Evolutionary conservation across 352 stramenopile genomes (phyloP).

Genomic region (Phytophthora capsici): DNA sequence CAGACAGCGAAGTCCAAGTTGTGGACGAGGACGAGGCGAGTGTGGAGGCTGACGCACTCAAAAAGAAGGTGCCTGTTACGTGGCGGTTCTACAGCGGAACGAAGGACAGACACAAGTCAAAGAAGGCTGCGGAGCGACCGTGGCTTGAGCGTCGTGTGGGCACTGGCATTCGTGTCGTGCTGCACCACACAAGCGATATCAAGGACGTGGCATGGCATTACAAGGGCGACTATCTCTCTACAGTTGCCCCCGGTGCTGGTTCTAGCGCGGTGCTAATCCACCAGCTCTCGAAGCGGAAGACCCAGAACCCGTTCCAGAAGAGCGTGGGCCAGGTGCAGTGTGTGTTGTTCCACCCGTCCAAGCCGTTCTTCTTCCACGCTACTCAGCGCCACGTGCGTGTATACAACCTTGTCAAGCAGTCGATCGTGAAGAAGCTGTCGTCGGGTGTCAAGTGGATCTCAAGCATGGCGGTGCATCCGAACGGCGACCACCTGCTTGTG

Average conservation of each 20-base stretch:
- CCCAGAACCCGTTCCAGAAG: slow-evolving; percentile 97
- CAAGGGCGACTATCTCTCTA: slow-evolving; percentile 99
- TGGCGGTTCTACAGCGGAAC: slow-evolving; percentile 90
- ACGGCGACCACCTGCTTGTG: slow-evolving; percentile 99
- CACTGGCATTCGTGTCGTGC: slow-evolving; percentile 82
- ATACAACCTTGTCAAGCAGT: slow-evolving; percentile 99
- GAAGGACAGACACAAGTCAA: slow-evolving; percentile 81
- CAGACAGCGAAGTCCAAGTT: slow-evolving; percentile 52
- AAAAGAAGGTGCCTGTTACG: slow-evolving; percentile 92
- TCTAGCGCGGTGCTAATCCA: slow-evolving; percentile 97
- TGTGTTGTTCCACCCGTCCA: slow-evolving; percentile 98
- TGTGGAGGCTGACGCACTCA: slow-evolving; percentile 79
- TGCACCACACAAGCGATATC: slow-evolving; percentile 91
- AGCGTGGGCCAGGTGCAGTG: slow-evolving; percentile 94
- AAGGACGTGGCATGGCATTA: slow-evolving; percentile 96
- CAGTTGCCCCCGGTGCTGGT: slow-evolving; percentile 90
- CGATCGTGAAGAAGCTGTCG: slow-evolving; percentile 97
- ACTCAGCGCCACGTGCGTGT: slow-evolving; percentile 98
- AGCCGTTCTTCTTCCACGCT: slow-evolving; percentile 99
- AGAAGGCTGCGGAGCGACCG: slow-evolving; percentile 42
- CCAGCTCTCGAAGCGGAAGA: slow-evolving; percentile 96
- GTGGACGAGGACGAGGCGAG: slow-evolving; percentile 70
- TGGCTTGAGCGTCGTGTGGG: slow-evolving; percentile 84
- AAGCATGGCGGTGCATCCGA: slow-evolving; percentile 97
- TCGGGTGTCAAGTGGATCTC: slow-evolving; percentile 99